Conservation (phyloP, 176 grass and related monocot species). For the bread wheat (Triticum aestivum) region IWGSC_CS_RefSeq_v2.1 NC_057803.1:14082874-14083373, state of each 20-base stretch:
- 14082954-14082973: constrained; percentile 29
- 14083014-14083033: neutral
- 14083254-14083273: too few species aligned
- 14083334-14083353: too few species aligned
- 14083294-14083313: too few species aligned
- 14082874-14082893: neutral
- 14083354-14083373: too few species aligned
- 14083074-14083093: neutral
- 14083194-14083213: too few species aligned
- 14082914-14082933: constrained; percentile 32
- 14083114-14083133: neutral
- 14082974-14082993: neutral
- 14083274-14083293: too few species aligned
- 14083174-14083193: too few species aligned
- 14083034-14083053: neutral
- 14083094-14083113: neutral
- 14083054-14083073: neutral
- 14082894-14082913: neutral
- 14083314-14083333: too few species aligned
- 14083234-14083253: too few species aligned
- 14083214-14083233: too few species aligned
- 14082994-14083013: neutral
- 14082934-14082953: constrained; percentile 27
- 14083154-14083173: too few species aligned
- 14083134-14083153: neutral